Evolutionary conservation across 2,329 filamentous ascomycete species (phyloP).

Genomic region (Trichoderma harzianum): DNA sequence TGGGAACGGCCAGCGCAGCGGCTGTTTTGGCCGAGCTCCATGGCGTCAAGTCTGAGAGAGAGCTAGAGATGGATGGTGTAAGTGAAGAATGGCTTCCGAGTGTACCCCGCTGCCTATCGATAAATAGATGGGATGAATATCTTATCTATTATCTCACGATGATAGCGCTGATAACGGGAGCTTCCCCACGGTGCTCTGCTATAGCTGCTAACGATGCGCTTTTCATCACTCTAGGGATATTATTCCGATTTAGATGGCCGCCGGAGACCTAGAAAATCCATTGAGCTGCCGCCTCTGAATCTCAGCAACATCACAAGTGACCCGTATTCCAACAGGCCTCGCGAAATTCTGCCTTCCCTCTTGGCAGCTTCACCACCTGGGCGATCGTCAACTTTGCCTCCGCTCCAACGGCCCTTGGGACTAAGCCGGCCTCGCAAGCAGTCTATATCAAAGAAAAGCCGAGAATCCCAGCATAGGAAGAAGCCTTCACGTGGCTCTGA

Average conservation of each 20-base stretch:
- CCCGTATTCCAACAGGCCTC: constrained; percentile 61
- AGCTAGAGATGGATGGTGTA: constrained; percentile 77
- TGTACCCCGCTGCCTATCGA: constrained; percentile 29
- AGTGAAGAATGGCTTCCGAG: constrained; percentile 32
- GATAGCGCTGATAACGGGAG: constrained; percentile 7
- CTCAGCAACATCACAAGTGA: constrained; percentile 65
- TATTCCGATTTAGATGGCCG: constrained; percentile 68
- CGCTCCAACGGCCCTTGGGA: constrained; percentile 71
- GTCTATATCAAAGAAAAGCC: constrained; percentile 76
- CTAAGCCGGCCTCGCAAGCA: constrained; percentile 75
- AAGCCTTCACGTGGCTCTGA: constrained; percentile 68
- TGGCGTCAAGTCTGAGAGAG: constrained; percentile 69
- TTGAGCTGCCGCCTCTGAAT: constrained; percentile 71
- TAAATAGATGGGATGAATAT: constrained; percentile 29
- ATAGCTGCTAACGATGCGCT: not conserved
- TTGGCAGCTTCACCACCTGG: constrained; percentile 78
- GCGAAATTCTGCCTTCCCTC: constrained; percentile 79
- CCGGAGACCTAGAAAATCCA: constrained; percentile 61
- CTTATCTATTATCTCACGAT: not conserved
- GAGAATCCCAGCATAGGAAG: constrained; percentile 67
- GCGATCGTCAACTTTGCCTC: constrained; percentile 83
- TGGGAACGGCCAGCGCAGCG: constrained; percentile 67
- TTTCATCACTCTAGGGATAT: constrained; percentile 49
- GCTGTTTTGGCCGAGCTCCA: constrained; percentile 81
- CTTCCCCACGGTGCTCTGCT: not conserved